Conservation (phyloP, 2,329 filamentous ascomycete genomes). For the Fusarium pilosicola region DNA sequence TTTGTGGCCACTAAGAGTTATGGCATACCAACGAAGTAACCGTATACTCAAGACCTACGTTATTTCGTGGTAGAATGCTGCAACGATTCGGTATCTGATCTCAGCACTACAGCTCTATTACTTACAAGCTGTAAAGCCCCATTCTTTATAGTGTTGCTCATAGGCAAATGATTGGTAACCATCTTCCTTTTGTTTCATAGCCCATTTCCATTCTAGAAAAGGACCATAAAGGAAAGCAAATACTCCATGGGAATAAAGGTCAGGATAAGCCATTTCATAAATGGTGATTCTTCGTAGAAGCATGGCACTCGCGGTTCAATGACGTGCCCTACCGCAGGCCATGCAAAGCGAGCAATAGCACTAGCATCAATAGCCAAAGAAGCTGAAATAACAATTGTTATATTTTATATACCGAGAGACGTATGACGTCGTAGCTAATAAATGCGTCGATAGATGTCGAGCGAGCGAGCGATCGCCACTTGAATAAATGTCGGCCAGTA, state of each 20-base stretch:
- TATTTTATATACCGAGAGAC: no score
- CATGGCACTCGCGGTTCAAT: background rate
- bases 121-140: no score
- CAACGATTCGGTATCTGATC: background rate
- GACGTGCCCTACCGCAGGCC: background rate
- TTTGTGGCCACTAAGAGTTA: background rate
- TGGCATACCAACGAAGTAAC: background rate
- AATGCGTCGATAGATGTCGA: no score
- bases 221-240: no score
- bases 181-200: background rate
- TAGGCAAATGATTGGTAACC: no score
- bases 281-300: rapidly evolving
- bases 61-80: rapidly evolving
- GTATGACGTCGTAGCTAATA: no score
- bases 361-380: no score
- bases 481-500: background rate
- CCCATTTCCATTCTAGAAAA: background rate
- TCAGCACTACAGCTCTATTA: no score
- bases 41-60: background rate
- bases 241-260: background rate
- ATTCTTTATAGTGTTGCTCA: no score
- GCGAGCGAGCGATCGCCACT: no score
- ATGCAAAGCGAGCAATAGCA: no score
- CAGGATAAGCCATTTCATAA: rapidly evolving
- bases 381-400: no score